phyloP scores from a whole-genome alignment of 352 stramenopile genomes.

The Pythium sp. region DNA sequence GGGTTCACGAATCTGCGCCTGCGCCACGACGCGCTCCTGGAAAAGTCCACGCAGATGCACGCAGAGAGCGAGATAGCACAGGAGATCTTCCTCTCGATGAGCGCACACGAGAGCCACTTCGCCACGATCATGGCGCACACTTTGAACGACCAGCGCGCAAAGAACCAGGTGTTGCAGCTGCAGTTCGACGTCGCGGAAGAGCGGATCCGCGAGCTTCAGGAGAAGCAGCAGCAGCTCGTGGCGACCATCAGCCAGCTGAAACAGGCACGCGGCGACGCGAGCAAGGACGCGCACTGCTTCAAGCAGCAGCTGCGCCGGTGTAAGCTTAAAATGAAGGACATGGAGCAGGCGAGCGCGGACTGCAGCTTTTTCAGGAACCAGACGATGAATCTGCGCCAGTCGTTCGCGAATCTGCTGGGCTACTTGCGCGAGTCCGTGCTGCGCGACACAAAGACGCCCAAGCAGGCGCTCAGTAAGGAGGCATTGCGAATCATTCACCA shows the following conservation, averaged over 20 bases:
- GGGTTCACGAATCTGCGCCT: slow-evolving; percentile 64
- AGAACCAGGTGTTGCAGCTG: slow-evolving; percentile 34
- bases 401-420: slow-evolving; percentile 36
- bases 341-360: slow-evolving; percentile 29
- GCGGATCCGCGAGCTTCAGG: slow-evolving; percentile 26
- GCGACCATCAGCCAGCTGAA: slow-evolving; percentile 45
- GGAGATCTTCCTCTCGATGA: slow-evolving; percentile 58
- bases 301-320: slow-evolving; percentile 50
- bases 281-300: slow-evolving; percentile 57
- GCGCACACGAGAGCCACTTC: slow-evolving; percentile 56
- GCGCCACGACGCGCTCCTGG: slow-evolving; percentile 63
- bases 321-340: slow-evolving; percentile 34
- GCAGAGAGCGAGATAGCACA: slow-evolving; percentile 61
- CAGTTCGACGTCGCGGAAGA: slow-evolving; percentile 22
- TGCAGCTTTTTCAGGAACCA: slow-evolving; percentile 46
- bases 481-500: slow-evolving; percentile 30
- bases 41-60: slow-evolving; percentile 48
- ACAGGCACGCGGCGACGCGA: slow-evolving; percentile 41
- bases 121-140: slow-evolving; percentile 47
- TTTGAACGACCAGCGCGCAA: slow-evolving; percentile 33
- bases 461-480: slow-evolving; percentile 62
- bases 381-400: slow-evolving; percentile 30
- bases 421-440: slow-evolving; percentile 47
- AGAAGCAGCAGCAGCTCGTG: slow-evolving; percentile 40
- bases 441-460: slow-evolving; percentile 54